phyloP scores from a whole-genome alignment of 2,329 filamentous ascomycete species.

The Cordyceps cicadae region DNA sequence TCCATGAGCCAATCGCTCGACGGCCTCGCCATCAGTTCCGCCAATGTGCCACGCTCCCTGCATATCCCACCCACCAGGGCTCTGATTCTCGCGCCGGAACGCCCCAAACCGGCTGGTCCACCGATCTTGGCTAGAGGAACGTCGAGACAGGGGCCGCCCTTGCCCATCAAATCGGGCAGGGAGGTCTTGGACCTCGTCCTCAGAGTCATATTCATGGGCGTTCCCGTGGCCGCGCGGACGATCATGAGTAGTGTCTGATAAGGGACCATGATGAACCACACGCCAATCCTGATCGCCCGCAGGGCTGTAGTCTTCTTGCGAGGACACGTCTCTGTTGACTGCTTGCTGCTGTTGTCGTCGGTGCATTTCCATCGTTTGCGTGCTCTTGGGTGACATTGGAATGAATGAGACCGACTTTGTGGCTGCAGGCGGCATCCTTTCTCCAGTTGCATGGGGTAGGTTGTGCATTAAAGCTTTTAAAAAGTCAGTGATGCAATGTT shows the following conservation, averaged over 20 bases:
- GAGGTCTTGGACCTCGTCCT: constrained; percentile 34
- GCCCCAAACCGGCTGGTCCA: constrained; percentile 33
- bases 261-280: constrained; percentile 19
- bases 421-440: constrained; percentile 6
- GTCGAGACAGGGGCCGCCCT: constrained; percentile 31
- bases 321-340: constrained; percentile 12
- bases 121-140: constrained; percentile 13
- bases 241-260: constrained; percentile 29
- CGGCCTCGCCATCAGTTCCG: constrained; percentile 33
- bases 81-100: constrained; percentile 31
- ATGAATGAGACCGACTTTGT: constrained; percentile 39
- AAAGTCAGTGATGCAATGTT: constrained; percentile 15
- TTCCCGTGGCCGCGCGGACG: constrained; percentile 18
- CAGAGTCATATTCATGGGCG: constrained; percentile 19
- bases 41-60: constrained; percentile 37
- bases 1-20: constrained; percentile 29
- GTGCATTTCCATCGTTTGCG: constrained; percentile 36
- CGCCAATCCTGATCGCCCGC: constrained; percentile 16
- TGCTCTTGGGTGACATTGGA: constrained; percentile 42
- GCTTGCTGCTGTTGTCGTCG: constrained; percentile 26
- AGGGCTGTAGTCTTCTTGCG: constrained; percentile 15
- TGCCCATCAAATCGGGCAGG: constrained; percentile 40
- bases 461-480: constrained; percentile 23
- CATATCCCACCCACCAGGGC: constrained; percentile 28
- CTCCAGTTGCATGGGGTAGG: neutral